Evolutionary conservation across 1,139 yeast genomes (phyloP), one percentile per base, ranked within the genome.

Genomic region (Pichia kudriavzevii): DNA sequence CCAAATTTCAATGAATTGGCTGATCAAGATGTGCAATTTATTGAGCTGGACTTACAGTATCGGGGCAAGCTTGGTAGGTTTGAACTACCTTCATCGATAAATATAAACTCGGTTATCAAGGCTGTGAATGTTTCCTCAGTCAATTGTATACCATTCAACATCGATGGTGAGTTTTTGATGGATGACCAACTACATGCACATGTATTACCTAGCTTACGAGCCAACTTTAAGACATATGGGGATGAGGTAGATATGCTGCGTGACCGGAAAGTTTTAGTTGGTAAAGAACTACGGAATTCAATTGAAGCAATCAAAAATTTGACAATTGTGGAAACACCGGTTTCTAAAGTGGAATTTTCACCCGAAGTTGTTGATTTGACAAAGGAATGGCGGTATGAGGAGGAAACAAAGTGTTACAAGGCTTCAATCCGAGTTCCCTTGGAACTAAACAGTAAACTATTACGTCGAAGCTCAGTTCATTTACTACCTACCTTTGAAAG

Each of bases 141-240:
- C 3, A 22, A 25, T 12, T 38, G 49, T 2, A 40, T 49, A 17
- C 52, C 51, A 2, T 29, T 49, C 8, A 29, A 42, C 2, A 28
- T 49, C 21, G 50, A 47, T 28, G 39, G 40, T 7, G 35, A 41
- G n/a, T 45, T 42, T 28, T 32, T 42, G 29, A 26, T 31, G 35
- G 42, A 43, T 17, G 32, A 40, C 22, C 35, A 38, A 14, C 20
- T 40, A 10, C 12, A 18, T 15, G 19, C 29, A 12, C 26, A 31
- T 9, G 39, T 36, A 9, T 19, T 44, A 2, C 33, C 32, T 8
- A 29, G 26, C 25, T 23, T 47, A 9, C 33, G 40, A 24, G n/a
- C 28, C 9, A 31, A 35, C n/a, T 39, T 26, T 17, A 21, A 23
- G 2, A 22, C 15, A 1, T 42, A 44, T 22, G 8, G 41, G 7